These are phyloP conservation scores for Wickerhamia fluorescens DNA, from an alignment of 805 yeast species.

Conservation along the genomic window DNA sequence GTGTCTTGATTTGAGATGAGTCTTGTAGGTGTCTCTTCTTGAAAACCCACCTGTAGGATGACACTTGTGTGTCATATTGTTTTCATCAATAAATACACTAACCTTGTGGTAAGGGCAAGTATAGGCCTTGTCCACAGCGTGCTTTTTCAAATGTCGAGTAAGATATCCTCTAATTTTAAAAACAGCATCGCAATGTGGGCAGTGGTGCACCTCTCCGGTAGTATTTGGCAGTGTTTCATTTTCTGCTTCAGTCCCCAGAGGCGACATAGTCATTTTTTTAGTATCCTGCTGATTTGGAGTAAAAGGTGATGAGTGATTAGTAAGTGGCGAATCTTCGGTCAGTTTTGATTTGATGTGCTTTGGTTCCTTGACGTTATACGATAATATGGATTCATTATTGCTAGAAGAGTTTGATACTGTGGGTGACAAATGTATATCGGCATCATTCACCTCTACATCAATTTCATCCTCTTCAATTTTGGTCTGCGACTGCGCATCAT, in stretches of 20 bases:
- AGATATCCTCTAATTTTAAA: conserved; percentile 49
- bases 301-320: conserved; percentile 23
- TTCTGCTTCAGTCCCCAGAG: conserved; percentile 10
- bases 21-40: conserved; percentile 52
- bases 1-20: conserved; percentile 51
- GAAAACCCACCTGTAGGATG: conserved; percentile 56
- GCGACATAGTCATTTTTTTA: conserved; percentile 3
- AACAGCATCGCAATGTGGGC: conserved; percentile 42
- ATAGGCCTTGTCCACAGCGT: conserved; percentile 44
- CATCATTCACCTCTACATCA: conserved; percentile 1
- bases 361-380: no score
- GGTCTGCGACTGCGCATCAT: conserved; percentile 1
- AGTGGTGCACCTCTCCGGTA: conserved; percentile 25
- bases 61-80: conserved; percentile 38
- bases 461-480: not conserved
- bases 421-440: conserved; percentile 22
- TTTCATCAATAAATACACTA: conserved; percentile 31
- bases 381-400: conserved; percentile 23
- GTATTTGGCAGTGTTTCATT: conserved; percentile 3
- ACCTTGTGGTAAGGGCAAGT: conserved; percentile 44
- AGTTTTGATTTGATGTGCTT: conserved; percentile 8
- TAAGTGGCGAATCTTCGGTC: conserved; percentile 20
- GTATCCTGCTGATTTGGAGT: conserved; percentile 10
- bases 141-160: conserved; percentile 51
- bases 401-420: conserved; percentile 29